Evolutionary conservation across 192 early-diverging fungal species (phyloP).

Genomic region (Gigaspora rosea): DNA sequence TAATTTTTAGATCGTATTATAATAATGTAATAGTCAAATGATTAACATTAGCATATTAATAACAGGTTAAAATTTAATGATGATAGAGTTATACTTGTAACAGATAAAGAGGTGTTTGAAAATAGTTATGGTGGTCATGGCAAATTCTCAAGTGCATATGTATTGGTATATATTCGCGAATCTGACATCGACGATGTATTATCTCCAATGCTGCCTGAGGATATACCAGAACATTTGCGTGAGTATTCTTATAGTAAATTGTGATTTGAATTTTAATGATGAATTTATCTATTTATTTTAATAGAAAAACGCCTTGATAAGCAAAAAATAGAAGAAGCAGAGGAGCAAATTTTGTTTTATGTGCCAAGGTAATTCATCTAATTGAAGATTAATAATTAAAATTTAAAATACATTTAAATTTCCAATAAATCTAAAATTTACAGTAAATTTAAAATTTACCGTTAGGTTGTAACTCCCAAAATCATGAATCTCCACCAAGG

Average conservation of each 20-base stretch:
- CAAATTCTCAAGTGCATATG: slow-evolving; percentile 96
- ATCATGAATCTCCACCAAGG: slow-evolving; percentile 72
- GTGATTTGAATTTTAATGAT: neutral
- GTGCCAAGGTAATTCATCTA: slow-evolving; percentile 51
- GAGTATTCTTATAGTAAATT: slow-evolving; percentile 6
- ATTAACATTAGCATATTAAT: too few relatives aligned
- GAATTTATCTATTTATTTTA: neutral
- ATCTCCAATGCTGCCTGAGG: slow-evolving; percentile 58
- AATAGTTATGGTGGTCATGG: slow-evolving; percentile 92
- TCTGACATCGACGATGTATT: slow-evolving; percentile 71
- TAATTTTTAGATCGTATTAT: too few relatives aligned
- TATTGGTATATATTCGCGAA: slow-evolving; percentile 96
- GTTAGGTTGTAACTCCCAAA: slow-evolving; percentile 64
- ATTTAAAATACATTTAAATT: too few relatives aligned
- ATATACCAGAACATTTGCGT: slow-evolving; percentile 83
- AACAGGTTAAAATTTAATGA: slow-evolving; percentile 88
- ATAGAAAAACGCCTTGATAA: slow-evolving; percentile 61
- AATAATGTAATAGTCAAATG: too few relatives aligned
- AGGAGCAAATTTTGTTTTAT: slow-evolving; percentile 70
- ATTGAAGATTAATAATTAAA: neutral
- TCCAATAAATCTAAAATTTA: neutral
- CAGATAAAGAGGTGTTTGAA: slow-evolving; percentile 82
- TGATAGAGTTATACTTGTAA: slow-evolving; percentile 84
- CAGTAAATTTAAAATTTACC: neutral
- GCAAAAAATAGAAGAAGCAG: slow-evolving; percentile 62